Evolutionary conservation across 2,329 filamentous ascomycete genomes (phyloP).

Genomic region (Neonectria neomacrospora): DNA sequence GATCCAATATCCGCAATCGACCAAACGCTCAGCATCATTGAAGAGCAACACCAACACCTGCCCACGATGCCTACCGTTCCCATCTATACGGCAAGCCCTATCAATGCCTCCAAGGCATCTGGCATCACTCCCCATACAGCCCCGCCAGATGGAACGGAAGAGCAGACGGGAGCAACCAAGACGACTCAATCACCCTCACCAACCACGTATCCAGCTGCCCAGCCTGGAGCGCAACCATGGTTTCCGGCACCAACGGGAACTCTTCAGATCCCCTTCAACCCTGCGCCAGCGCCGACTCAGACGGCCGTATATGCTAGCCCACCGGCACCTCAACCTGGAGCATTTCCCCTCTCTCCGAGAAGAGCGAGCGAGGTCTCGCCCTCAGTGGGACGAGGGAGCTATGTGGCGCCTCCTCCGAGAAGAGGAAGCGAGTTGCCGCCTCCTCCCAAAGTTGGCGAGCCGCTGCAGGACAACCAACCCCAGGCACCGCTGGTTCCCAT

Average conservation of each 20-base stretch:
- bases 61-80: constrained; percentile 69
- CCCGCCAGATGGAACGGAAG: constrained; percentile 35
- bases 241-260: constrained; percentile 57
- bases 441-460: constrained; percentile 63
- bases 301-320: constrained; percentile 52
- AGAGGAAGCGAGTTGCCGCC: constrained; percentile 54
- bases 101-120: constrained; percentile 65
- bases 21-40: background rate
- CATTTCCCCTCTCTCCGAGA: constrained; percentile 58
- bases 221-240: constrained; percentile 47
- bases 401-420: constrained; percentile 56
- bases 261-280: constrained; percentile 48
- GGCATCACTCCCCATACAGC: constrained; percentile 61
- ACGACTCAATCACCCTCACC: constrained; percentile 48
- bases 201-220: constrained; percentile 44
- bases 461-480: constrained; percentile 49
- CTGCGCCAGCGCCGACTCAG: constrained; percentile 58
- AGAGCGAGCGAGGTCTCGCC: constrained; percentile 54
- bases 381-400: constrained; percentile 49
- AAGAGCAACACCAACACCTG: background rate
- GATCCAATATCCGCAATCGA: background rate
- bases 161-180: constrained; percentile 35
- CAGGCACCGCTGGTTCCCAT: constrained; percentile 56
- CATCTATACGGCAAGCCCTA: constrained; percentile 68
- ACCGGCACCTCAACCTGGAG: constrained; percentile 68